A percentile compares a stretch with the other conserved stretches of the same genome.
These are phyloP conservation scores for Phaeotremella fagi DNA, from an alignment of 768 basidiomycete genomes.

Conservation along the genomic window DNA sequence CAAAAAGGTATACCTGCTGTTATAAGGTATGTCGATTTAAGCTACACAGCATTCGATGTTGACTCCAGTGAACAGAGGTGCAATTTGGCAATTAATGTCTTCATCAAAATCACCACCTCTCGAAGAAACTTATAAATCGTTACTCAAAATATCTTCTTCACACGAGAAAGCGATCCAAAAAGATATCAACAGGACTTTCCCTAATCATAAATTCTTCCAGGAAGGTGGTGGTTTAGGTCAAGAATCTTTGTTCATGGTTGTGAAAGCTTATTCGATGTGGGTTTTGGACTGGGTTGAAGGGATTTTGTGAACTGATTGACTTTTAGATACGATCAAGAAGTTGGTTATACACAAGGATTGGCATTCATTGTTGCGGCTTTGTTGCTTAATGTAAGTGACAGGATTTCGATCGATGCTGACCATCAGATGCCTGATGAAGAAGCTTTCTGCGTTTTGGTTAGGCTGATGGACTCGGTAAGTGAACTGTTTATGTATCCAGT, in stretches of 20 bases:
- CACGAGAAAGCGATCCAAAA: constrained; percentile 93
- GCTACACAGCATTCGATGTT: not conserved
- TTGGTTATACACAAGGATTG: constrained; percentile 95
- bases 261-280: constrained; percentile 93
- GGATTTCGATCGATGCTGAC: not conserved
- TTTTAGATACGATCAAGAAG: constrained; percentile 76
- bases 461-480: constrained; percentile 75
- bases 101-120: constrained; percentile 87
- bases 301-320: no score
- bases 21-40: constrained; percentile 76
- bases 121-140: constrained; percentile 71
- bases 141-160: constrained; percentile 74
- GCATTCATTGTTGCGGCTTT: constrained; percentile 94
- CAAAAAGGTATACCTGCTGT: constrained; percentile 85
- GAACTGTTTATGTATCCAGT: not conserved
- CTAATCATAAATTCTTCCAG: constrained; percentile 91
- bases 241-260: constrained; percentile 93
- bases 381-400: constrained; percentile 69
- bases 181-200: constrained; percentile 94
- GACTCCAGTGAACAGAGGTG: constrained; percentile 21
- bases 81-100: constrained; percentile 58
- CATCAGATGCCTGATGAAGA: constrained; percentile 98
- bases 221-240: constrained; percentile 93
- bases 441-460: constrained; percentile 89
- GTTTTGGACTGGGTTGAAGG: constrained; percentile 35